phyloP scores from a whole-genome alignment of 306 rosid species.

The Gastrolobium bilobum region DNA sequence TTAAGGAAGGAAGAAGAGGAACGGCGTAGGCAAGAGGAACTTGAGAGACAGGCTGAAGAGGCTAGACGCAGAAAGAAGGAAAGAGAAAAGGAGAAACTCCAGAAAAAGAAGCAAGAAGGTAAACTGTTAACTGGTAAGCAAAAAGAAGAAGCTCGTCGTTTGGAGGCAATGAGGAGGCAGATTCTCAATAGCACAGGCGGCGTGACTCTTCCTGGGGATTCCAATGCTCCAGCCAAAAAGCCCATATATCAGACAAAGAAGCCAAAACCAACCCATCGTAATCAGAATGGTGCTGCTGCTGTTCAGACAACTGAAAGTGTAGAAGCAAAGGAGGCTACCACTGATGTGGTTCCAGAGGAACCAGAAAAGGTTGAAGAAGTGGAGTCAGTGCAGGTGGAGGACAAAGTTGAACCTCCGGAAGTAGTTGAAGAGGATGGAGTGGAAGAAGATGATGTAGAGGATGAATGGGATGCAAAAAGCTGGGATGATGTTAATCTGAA shows the following conservation, averaged over 20 bases:
- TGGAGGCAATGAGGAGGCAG: constrained; percentile 88
- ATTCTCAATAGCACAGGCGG: constrained; percentile 68
- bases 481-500: constrained; percentile 91
- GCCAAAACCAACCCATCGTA: constrained; percentile 61
- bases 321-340: constrained; percentile 63
- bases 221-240: constrained; percentile 68
- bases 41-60: constrained; percentile 87
- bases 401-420: constrained; percentile 67
- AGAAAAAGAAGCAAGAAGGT: constrained; percentile 77
- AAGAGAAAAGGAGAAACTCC: constrained; percentile 85
- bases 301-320: constrained; percentile 60
- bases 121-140: constrained; percentile 78
- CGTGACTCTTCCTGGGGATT: constrained; percentile 62
- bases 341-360: constrained; percentile 59
- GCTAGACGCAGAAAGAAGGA: constrained; percentile 86
- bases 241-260: constrained; percentile 89
- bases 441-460: constrained; percentile 83
- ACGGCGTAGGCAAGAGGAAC: constrained; percentile 77
- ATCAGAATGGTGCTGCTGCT: constrained; percentile 66
- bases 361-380: constrained; percentile 72
- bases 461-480: constrained; percentile 97
- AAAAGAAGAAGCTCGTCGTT: constrained; percentile 83
- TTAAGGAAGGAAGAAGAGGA: constrained; percentile 91
- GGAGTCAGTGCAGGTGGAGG: constrained; percentile 60
- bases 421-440: constrained; percentile 63